phyloP scores from a whole-genome alignment of 2,329 filamentous ascomycete species.

The Pseudopithomyces maydicus region DNA sequence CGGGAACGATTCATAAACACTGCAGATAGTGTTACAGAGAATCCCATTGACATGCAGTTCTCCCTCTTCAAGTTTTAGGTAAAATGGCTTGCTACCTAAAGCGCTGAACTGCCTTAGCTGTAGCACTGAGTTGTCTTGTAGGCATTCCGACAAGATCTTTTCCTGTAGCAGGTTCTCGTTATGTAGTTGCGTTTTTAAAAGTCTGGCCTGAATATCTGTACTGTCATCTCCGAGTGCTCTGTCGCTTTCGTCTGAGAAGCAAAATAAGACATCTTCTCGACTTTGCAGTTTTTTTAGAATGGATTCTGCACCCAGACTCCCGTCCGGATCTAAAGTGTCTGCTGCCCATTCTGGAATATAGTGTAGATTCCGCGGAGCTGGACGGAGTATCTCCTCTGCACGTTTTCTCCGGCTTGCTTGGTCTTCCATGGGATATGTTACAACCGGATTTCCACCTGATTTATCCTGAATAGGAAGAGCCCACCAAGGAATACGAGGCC shows the following conservation, averaged over 20 bases:
- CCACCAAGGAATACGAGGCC: neutral
- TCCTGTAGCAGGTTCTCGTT: neutral
- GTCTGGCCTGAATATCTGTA: neutral
- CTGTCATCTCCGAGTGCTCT: neutral
- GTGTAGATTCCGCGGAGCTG: neutral
- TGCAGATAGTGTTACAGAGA: neutral
- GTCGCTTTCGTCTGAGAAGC: neutral
- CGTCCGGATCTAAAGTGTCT: neutral
- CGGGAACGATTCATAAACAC: neutral
- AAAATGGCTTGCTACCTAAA: neutral
- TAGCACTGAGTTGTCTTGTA: neutral
- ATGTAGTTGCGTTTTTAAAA: neutral
- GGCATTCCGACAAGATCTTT: neutral
- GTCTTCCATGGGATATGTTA: neutral
- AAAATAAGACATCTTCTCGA: neutral
- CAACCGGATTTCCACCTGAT: neutral
- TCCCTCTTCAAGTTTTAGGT: neutral
- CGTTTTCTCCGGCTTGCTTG: neutral
- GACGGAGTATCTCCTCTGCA: neutral
- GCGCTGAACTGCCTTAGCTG: neutral
- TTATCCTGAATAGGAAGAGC: neutral
- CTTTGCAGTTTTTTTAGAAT: neutral
- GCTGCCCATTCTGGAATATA: neutral
- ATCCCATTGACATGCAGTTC: neutral
- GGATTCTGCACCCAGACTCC: neutral